phyloP scores from a whole-genome alignment of 169 alveolate species.

The Plasmodium coatneyi region DNA sequence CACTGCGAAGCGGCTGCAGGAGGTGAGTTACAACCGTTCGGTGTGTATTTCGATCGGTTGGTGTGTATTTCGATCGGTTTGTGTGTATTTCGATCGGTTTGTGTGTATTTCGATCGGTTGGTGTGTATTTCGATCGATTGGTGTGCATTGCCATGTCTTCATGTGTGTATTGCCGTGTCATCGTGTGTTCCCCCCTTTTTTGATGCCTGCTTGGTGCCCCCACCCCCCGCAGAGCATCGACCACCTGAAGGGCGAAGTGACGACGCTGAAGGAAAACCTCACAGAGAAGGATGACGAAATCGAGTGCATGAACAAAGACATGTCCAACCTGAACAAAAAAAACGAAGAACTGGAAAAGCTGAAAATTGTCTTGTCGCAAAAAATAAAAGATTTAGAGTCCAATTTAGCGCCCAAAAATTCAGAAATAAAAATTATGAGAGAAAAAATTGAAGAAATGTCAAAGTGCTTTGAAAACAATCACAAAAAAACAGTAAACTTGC shows the following conservation, averaged over 20 bases:
- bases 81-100: no score
- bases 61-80: neutral
- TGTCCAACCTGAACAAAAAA: conserved; percentile 35
- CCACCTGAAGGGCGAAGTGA: conserved; percentile 29
- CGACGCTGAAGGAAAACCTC: conserved; percentile 33
- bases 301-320: conserved; percentile 31
- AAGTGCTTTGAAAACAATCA: conserved; percentile 73
- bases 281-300: conserved; percentile 44
- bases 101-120: neutral
- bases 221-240: conserved; percentile 27
- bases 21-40: neutral
- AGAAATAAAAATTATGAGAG: conserved; percentile 66
- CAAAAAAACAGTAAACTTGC: conserved; percentile 57
- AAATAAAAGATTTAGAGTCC: conserved; percentile 65
- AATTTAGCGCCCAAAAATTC: conserved; percentile 71
- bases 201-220: neutral
- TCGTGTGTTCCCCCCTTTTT: neutral
- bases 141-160: no score
- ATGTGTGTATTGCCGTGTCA: no score
- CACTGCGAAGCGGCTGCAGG: conserved; percentile 57
- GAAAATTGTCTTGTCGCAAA: conserved; percentile 56
- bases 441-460: conserved; percentile 73
- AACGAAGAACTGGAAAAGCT: conserved; percentile 68
- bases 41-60: neutral
- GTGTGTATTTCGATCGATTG: no score